phyloP scores from a whole-genome alignment of 2,329 filamentous ascomycete genomes.

The Penicillium sp. region DNA sequence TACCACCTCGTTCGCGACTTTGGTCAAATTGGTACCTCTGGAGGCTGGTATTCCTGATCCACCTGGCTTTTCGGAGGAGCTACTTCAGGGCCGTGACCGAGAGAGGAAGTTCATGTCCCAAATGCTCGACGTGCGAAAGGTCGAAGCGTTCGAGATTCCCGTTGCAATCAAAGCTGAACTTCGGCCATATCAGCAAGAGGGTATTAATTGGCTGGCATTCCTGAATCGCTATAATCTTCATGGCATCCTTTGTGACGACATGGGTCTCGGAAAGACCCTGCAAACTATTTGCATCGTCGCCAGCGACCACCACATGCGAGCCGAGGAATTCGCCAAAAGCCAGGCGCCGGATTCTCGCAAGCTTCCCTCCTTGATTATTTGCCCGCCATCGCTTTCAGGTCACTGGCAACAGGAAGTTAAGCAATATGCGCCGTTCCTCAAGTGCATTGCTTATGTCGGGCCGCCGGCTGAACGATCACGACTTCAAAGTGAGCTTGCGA shows the following conservation, averaged over 20 bases:
- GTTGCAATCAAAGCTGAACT: constrained; percentile 96
- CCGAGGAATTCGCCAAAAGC: constrained; percentile 82
- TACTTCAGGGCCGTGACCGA: constrained; percentile 83
- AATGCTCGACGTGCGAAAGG: constrained; percentile 92
- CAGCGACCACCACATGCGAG: constrained; percentile 90
- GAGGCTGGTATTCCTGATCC: constrained; percentile 97
- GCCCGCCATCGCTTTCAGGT: constrained; percentile 89
- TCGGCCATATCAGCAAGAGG: constrained; percentile 95
- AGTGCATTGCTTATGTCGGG: constrained; percentile 83
- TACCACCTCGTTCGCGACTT: constrained; percentile 91
- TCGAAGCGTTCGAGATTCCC: constrained; percentile 86
- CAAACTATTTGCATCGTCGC: constrained; percentile 98
- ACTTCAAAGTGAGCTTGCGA: constrained; percentile 62
- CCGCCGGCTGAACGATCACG: constrained; percentile 72
- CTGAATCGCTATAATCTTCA: constrained; percentile 97
- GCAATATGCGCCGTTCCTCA: constrained; percentile 90
- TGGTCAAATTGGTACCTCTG: constrained; percentile 93
- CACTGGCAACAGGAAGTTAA: constrained; percentile 99
- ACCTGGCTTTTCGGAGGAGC: constrained; percentile 79
- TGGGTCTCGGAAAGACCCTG: constrained; percentile 96
- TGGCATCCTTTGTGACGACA: constrained; percentile 96
- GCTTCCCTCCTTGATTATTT: constrained; percentile 88
- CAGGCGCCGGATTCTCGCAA: constrained; percentile 69
- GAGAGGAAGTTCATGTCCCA: constrained; percentile 96
- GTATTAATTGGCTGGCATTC: constrained; percentile 97